Evolutionary conservation across 2,329 filamentous ascomycete species (phyloP), one percentile per base, ranked within the genome.

Genomic region (Fusarium lateritium): DNA sequence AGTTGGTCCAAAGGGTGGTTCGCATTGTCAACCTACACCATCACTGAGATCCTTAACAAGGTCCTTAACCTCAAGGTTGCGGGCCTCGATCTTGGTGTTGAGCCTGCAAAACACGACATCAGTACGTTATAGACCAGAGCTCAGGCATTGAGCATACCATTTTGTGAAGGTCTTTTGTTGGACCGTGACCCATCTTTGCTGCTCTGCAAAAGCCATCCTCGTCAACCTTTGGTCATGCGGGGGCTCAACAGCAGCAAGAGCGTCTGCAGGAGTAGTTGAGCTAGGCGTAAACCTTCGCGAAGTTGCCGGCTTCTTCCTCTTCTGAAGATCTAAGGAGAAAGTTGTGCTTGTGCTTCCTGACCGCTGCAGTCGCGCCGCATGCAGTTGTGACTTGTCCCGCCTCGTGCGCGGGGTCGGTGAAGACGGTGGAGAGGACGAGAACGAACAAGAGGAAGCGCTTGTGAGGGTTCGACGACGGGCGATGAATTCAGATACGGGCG

Each of bases 111-210:
- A 46, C 77, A 42, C 26, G 7, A 54, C 22, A 24, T 60, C 19
- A 71, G 44, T 40, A 45, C 21, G 22, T 21, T 49, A 39, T 19
- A 28, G 21, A 14, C 21, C 17, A 46, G 13, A 34, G 5, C 6
- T 40, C 19, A 13, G 51, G 7, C 7, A 26, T 26, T 19, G 10
- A n/a, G 1, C 73, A 44, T 76, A 83, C 82, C 96, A 99, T 93
- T 98, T 99, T 62, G 94, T 97, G 82, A 99, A 99, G 28, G 96
- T 99, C 88, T 98, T 99, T 81, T 98, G 92, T 85, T 98, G 95
- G 82, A 97, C 94, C 77, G 85, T 89, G 75, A 91, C 86, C 89
- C 89, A 91, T 79, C 86, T 84, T 79, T 90, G 87, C 81, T 91
- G 87, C 78, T 89, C 87, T 70, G 85, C 81, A 78, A 84, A 88